Base-by-base conservation (phyloP, 2,329 filamentous ascomycete species). In the Diaporthe vaccinii region DNA sequence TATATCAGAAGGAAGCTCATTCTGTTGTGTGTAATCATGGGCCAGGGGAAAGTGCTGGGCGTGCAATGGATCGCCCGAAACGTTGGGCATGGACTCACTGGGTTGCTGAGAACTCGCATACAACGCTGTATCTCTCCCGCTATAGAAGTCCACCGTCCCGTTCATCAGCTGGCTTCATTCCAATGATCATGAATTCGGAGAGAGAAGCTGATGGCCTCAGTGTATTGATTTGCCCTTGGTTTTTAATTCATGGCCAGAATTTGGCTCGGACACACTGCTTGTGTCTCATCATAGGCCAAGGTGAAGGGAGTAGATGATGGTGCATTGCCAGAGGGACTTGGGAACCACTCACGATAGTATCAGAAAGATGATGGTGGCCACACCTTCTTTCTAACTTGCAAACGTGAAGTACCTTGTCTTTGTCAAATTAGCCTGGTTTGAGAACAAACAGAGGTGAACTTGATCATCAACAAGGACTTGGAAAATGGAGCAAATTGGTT, bases 331-430 rank as follows among this genome's bases (percentile, higher is more conserved):
- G 17, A 22, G 17, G 44, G 44, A 49, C 20, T 44, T 44, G 41
- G 17, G 2, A 22, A 8, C 17, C 6, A 49, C 44, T 49, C 44
- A 49, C 44, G 0, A 22, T 9, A 22, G 44, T 49, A 22, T 10
- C 44, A 49, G 17, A 20, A 49, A 49, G 44, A 22, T 49, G 44
- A 22, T 49, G 20, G 3, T 9, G 8, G 1, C 44, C 44, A 49
- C 1, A 49, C 7, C 0, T 0, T 22, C 44, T 22, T 22, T 49
- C 1, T 7, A 49, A 2, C 2, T 9, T 9, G 17, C 0, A 7
- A 49, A 1, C 17, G 20, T 20, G 44, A 22, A 17, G 2, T 49
- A 4, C 17, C 44, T 22, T 22, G 7, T 49, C 20, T 49, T 49
- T 17, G 44, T 22, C 44, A 49, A 22, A 49, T 22, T 22, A 9